Percentiles rank a stretch among this genome's conserved stretches.
Conservation (phyloP, 306 rosid genomes). For the Dryas drummondii region DNA sequence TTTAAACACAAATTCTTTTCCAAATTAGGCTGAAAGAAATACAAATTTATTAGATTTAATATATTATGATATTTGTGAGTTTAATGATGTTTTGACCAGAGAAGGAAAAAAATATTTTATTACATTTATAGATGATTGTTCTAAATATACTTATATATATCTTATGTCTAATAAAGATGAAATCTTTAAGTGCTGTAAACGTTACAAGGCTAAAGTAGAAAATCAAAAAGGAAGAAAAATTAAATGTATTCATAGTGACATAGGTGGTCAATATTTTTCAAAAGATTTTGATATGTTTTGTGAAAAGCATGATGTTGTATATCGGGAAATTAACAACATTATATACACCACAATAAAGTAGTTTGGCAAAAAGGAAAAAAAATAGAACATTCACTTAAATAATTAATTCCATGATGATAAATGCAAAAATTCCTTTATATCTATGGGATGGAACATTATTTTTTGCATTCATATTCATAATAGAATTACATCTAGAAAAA, state of each 20-base stretch:
- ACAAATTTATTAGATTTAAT: too few species aligned
- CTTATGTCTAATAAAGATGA: not conserved
- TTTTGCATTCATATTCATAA: not conserved
- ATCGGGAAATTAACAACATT: not conserved
- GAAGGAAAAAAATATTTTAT: not conserved
- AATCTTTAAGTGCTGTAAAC: not conserved
- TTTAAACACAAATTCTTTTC: not conserved
- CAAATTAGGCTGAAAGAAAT: too few species aligned
- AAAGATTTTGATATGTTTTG: not conserved
- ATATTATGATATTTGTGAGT: too few species aligned
- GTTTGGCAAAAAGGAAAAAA: not conserved
- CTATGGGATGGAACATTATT: not conserved
- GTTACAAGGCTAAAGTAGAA: not conserved
- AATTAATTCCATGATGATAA: not conserved
- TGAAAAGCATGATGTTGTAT: not conserved
- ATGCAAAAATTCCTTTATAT: not conserved
- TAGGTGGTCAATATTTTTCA: not conserved
- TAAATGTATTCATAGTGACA: not conserved
- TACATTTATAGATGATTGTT: too few species aligned
- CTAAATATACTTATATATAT: not conserved
- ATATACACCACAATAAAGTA: not conserved
- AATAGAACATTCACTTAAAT: slow-evolving; percentile 1
- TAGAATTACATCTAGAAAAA: not conserved
- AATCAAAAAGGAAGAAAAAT: slow-evolving; percentile 6
- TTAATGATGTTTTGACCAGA: not conserved